Conservation (phyloP, 2,329 filamentous ascomycete genomes). For the Chaetomiaceae sp. region DNA sequence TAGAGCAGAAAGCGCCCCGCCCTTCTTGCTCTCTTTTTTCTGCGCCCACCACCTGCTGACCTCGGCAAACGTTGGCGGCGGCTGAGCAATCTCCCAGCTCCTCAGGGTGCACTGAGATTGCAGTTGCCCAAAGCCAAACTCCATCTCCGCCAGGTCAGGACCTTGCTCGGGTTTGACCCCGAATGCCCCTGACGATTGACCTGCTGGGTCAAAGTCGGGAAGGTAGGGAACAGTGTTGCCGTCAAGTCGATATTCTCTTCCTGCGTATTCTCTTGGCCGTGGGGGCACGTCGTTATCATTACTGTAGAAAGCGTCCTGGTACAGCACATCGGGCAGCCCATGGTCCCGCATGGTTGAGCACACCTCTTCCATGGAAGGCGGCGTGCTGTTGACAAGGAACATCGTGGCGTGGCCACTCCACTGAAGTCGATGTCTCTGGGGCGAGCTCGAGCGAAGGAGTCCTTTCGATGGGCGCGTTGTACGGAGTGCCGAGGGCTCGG, state of each 20-base stretch:
- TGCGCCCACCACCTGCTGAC: conserved; percentile 63
- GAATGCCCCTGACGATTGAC: conserved; percentile 48
- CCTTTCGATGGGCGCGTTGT: background rate
- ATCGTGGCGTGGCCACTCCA: conserved; percentile 26
- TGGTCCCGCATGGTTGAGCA: conserved; percentile 50
- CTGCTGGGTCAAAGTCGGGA: conserved; percentile 66
- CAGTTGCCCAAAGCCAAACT: conserved; percentile 44
- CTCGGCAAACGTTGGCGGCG: conserved; percentile 64
- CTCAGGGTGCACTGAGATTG: conserved; percentile 54
- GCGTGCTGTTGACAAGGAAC: conserved; percentile 27
- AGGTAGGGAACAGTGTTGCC: conserved; percentile 73
- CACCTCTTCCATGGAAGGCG: conserved; percentile 40
- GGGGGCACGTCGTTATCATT: conserved; percentile 76
- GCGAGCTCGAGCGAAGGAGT: background rate
- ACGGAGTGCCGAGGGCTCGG: background rate
- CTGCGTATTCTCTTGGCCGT: conserved; percentile 74
- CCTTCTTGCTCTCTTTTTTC: conserved; percentile 25
- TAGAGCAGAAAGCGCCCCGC: conserved; percentile 12
- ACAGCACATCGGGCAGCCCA: conserved; percentile 62
- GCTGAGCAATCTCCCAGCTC: conserved; percentile 69
- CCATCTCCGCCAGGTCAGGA: conserved; percentile 46
- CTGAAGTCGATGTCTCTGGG: conserved; percentile 4
- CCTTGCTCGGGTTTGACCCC: conserved; percentile 44
- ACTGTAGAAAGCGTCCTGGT: conserved; percentile 82
- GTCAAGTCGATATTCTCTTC: conserved; percentile 72